Evolutionary conservation across 129 eudicot genomes (phyloP).

Genomic region (Deinandra increscens): DNA sequence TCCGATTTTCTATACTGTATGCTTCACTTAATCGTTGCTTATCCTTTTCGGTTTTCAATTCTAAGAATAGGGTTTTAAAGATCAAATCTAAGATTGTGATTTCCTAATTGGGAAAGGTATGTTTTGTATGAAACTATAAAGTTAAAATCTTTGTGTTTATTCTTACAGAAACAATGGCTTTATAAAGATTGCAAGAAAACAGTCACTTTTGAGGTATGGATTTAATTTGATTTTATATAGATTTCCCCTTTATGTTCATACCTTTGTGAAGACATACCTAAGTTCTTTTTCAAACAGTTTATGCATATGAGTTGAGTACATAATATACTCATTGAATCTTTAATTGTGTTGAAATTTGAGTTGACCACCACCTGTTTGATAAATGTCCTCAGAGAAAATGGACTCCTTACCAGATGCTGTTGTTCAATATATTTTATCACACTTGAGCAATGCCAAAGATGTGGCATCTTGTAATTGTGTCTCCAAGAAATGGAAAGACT

Average conservation of each 20-base stretch:
- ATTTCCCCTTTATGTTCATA: background rate
- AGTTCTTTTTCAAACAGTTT: background rate
- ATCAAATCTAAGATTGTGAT: conserved; percentile 4
- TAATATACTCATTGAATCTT: background rate
- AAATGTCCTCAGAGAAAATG: conserved; percentile 47
- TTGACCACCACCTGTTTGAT: conserved; percentile 34
- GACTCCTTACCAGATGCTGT: conserved; percentile 80
- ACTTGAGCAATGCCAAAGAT: conserved; percentile 62
- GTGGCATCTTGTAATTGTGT: conserved; percentile 76
- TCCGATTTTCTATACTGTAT: background rate
- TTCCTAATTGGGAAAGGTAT: background rate
- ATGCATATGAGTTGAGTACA: conserved; percentile 4
- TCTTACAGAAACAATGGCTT: conserved; percentile 26
- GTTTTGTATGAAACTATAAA: background rate
- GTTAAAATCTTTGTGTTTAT: conserved; percentile 12
- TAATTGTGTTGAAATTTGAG: background rate
- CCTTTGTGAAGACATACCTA: too few species aligned
- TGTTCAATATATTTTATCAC: conserved; percentile 61
- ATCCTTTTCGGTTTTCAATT: background rate
- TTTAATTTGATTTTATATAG: conserved; percentile 9
- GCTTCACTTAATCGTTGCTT: background rate
- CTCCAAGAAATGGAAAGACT: conserved; percentile 71
- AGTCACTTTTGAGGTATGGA: conserved; percentile 35
- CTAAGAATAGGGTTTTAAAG: background rate
- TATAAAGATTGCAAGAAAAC: conserved; percentile 17